Base-by-base conservation (phyloP, 257 asterid species). In the Fraxinus quadrangulata region DNA sequence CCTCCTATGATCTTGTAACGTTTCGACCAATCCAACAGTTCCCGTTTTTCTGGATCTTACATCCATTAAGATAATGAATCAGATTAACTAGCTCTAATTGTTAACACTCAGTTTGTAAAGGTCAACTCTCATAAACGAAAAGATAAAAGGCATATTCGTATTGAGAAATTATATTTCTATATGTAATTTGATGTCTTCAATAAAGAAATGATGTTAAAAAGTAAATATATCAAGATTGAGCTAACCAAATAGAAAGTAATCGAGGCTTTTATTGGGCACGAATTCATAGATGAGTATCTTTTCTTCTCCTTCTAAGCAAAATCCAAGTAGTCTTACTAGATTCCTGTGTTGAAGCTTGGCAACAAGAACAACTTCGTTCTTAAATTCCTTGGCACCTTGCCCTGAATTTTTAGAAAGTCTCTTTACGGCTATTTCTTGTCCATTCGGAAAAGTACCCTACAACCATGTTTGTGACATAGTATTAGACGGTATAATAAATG, bases 381-480 rank as follows among this genome's bases (percentile, higher is more conserved):
- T 81, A 14, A 81, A 78, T 65, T 75, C 83, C 30, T n/a, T 63
- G 12, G 10, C 40, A 24, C 88, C 84, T 74, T 74, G 84, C 6
- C 39, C 11, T 40, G 86, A 82, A 11, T 28, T 40, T 65, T 59
- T 74, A 2, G 84, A 82, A 17, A 85, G 26, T 17, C 84, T 79
- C 51, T 82, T 85, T 72, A 85, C 88, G 0, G 88, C 88, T 73
- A 85, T 21, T 26, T 36, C 76, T 71, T 79, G 72, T 21, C 84
- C 88, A 21, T 82, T 73, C 10, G 67, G 1, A 26, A 82, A 67
- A 21, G 65, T 51, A 77, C 86, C 86, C 86, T 84, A 19, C 9
- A 54, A 40, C 47, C 47, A 40, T 11, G 2, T 40, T 40, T 40
- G 14, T 11, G 47, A 40, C 47, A 40, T 40, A 40, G 4, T 40